Percentiles rank a stretch among this genome's conserved stretches.
These are phyloP conservation scores for Phytopythium kandeliae DNA, from an alignment of 352 stramenopile species.

Conservation along the genomic window DNA sequence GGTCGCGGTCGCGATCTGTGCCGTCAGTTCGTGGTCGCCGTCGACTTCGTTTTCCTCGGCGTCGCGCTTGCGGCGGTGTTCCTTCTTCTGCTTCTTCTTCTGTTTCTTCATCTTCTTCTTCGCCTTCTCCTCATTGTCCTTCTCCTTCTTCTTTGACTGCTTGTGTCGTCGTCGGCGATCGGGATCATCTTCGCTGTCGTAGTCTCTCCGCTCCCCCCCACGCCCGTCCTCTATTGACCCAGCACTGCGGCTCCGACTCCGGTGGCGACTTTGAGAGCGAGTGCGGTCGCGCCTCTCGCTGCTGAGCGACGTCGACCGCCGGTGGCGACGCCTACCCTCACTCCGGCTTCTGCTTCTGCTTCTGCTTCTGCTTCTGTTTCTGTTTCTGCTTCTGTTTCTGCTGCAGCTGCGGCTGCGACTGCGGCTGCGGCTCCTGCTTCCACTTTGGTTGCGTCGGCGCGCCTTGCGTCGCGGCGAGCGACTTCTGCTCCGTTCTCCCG, in stretches of 20 bases:
- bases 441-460: slow-evolving; percentile 7
- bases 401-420: not conserved
- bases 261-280: slow-evolving; percentile 5
- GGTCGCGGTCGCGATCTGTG: not conserved
- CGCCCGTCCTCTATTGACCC: not conserved
- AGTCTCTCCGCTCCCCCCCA: not conserved
- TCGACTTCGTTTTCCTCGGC: not conserved
- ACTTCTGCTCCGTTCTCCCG: not conserved
- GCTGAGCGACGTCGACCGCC: slow-evolving; percentile 11
- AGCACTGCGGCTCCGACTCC: slow-evolving; percentile 4
- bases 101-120: slow-evolving; percentile 24
- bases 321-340: no score
- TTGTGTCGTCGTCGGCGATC: slow-evolving; percentile 13
- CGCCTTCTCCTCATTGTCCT: slow-evolving; percentile 15
- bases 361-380: slow-evolving; percentile 8
- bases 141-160: slow-evolving; percentile 10
- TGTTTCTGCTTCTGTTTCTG: slow-evolving; percentile 13
- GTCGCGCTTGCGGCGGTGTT: not conserved
- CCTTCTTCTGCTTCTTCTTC: slow-evolving; percentile 8
- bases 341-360: slow-evolving; percentile 10
- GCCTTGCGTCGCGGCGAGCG: not conserved
- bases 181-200: slow-evolving; percentile 5
- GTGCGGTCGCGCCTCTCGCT: slow-evolving; percentile 7
- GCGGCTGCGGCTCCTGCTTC: slow-evolving; percentile 10
- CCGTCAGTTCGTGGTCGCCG: not conserved